Conservation (phyloP, 345 rosid genomes). For the Acer saccharum region DNA sequence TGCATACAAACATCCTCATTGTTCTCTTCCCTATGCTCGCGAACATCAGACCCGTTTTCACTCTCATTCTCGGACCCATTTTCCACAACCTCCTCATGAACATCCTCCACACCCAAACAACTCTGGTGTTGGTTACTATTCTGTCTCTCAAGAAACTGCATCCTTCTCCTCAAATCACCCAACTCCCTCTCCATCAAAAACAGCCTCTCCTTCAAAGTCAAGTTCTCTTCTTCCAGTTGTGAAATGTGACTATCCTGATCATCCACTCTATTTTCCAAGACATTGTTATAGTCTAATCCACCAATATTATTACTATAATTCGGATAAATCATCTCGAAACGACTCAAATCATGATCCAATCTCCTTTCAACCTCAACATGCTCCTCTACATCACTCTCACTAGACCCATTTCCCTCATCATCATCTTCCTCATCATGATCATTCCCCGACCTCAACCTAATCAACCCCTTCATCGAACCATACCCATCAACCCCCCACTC, state of each 20-base stretch:
- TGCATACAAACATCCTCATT: slow-evolving; percentile 42
- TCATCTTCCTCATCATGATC: slow-evolving; percentile 72
- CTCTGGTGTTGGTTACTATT: slow-evolving; percentile 19
- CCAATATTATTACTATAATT: slow-evolving; percentile 44
- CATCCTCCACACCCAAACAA: slow-evolving; percentile 46
- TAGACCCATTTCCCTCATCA: slow-evolving; percentile 81
- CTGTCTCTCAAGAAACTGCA: slow-evolving; percentile 80
- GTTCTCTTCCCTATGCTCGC: slow-evolving; percentile 27
- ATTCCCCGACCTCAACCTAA: slow-evolving; percentile 75
- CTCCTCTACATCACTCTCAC: slow-evolving; percentile 98
- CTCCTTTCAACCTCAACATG: slow-evolving; percentile 94
- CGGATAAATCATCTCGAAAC: slow-evolving; percentile 98
- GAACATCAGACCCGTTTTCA: slow-evolving; percentile 63
- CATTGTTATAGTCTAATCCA: slow-evolving; percentile 55
- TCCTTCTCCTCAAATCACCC: slow-evolving; percentile 82
- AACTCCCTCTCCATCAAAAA: slow-evolving; percentile 92
- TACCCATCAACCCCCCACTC: slow-evolving; percentile 99
- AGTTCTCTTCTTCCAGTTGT: slow-evolving; percentile 90
- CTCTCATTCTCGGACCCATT: slow-evolving; percentile 70
- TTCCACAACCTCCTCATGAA: slow-evolving; percentile 62
- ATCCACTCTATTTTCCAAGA: slow-evolving; percentile 89
- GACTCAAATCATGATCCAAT: slow-evolving; percentile 91
- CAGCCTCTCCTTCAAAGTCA: slow-evolving; percentile 86
- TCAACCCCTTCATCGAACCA: slow-evolving; percentile 97
- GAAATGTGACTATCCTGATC: slow-evolving; percentile 96